A percentile compares a stretch with the other conserved stretches of the same genome.
Conservation (phyloP, 257 asterid species). For the Penstemon eatonii region DNA sequence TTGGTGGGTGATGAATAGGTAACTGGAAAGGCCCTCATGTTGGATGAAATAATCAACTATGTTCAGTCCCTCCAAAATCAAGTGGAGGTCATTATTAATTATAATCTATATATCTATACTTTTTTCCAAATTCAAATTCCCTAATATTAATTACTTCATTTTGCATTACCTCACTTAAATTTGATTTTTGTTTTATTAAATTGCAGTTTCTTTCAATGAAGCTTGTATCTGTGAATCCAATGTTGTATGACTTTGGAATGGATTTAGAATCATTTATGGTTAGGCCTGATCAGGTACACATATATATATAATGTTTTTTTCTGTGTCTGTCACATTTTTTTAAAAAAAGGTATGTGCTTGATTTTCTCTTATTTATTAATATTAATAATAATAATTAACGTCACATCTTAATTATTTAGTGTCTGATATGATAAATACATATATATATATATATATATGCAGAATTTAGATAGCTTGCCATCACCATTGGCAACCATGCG, state of each 20-base stretch:
- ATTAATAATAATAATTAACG: no score
- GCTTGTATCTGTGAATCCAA: constrained; percentile 74
- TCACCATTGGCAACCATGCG: constrained; percentile 27
- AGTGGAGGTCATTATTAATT: constrained; percentile 60
- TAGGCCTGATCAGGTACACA: constrained; percentile 57
- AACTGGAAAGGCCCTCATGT: constrained; percentile 92
- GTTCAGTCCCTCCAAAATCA: constrained; percentile 88
- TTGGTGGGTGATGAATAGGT: constrained; percentile 56
- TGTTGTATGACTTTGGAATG: constrained; percentile 65
- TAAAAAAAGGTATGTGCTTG: no score
- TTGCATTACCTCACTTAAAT: not conserved
- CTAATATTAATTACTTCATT: no score
- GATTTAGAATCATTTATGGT: constrained; percentile 65
- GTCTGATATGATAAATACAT: constrained; percentile 30
- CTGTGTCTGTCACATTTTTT: no score
- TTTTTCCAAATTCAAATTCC: not conserved
- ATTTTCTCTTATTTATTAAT: not conserved
- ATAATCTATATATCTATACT: not conserved
- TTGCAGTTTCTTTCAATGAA: constrained; percentile 89
- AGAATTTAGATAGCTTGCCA: constrained; percentile 46
- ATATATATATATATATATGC: constrained; percentile 23
- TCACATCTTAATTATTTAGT: not conserved
- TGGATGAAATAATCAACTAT: constrained; percentile 90
- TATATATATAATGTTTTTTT: no score
- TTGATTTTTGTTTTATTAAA: not conserved